Base-by-base conservation (phyloP, 2,329 filamentous ascomycete species). In the Sclerotinia minor region DNA sequence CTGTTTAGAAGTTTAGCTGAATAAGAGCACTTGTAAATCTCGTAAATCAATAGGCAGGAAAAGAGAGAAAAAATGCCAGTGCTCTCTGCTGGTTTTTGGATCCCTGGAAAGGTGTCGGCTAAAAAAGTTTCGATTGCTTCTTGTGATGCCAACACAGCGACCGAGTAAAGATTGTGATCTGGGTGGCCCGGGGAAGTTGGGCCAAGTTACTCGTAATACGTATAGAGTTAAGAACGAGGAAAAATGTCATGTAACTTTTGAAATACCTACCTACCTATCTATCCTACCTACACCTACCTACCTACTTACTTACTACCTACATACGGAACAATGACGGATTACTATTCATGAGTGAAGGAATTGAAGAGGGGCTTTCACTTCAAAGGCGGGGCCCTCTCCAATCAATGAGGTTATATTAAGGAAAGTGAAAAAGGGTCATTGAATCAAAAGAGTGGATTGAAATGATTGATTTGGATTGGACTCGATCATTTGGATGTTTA, bases 91-190 rank as follows among this genome's bases (percentile, higher is more conserved):
- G 61, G 38, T 29, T 32, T 26, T 45, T 41, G 32, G 24, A 66
- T 66, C 65, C 65, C 63, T 65, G 63, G 19, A 19, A 19, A 58
- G n/a, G 57, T 45, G 35, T 67, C 65, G 65, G 65, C 55, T 67
- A 67, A 67, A 53, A 53, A 60, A 58, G 26, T 67, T 50, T 68
- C 57, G 67, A 61, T 61, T 71, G 69, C 63, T 70, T 69, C 69
- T 72, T 70, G 69, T 68, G 71, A 70, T 72, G 71, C 72, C 72
- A 73, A 68, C 72, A 65, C 69, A 73, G 69, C 69, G 65, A 52
- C 49, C 49, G 47, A 52, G 50, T 50, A 26, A 65, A 49, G 55
- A 66, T 35, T 21, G 26, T 32, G 32, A 38, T 21, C 9, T 55
- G 21, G 53, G 53, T 55, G 8, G 58, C 19, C 26, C 44, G 45